Evolutionary conservation across 1,284 basidiomycete genomes (phyloP), one percentile per base, ranked within the genome.

Genomic region (Pyrrhoderma noxium): DNA sequence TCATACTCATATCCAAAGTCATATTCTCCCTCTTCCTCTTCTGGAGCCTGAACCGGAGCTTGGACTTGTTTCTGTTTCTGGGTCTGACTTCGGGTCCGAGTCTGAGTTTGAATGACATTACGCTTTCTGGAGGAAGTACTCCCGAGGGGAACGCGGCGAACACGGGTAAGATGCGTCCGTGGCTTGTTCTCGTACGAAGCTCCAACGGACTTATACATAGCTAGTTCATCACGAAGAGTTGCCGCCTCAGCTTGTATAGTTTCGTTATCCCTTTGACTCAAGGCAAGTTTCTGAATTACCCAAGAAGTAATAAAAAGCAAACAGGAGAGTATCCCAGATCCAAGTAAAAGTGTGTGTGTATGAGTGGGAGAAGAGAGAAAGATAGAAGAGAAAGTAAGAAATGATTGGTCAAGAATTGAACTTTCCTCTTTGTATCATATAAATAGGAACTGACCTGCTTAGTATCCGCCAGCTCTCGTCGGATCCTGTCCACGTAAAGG

Each of bases 401-500:
- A 37, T n/a, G n/a, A n/a, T n/a, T n/a, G n/a, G n/a, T n/a, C n/a
- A n/a, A n/a, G n/a, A n/a, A n/a, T n/a, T n/a, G n/a, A n/a, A n/a
- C n/a, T n/a, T n/a, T n/a, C n/a, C n/a, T n/a, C n/a, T n/a, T n/a
- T n/a, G n/a, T n/a, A n/a, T n/a, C n/a, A n/a, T n/a, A n/a, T n/a
- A n/a, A n/a, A n/a, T n/a, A n/a, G 11, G 23, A n/a, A 60, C 76
- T 52, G 54, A 82, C 85, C 66, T 85, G 82, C 63, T 85, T 87
- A 9, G 76, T 73, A 43, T 85, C 83, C 3, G 82, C 76, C 35
- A 88, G 66, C 60, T 88, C 85, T 52, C 70, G 69, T 37, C 85
- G 74, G 55, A 88, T 79, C 51, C 81, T 72, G 54, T 88, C 85
- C 19, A 88, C 78, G 59, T 88, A 88, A 65, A 79, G 70, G 57